A percentile compares a stretch with the other conserved stretches of the same genome.
These are phyloP conservation scores for Cocos nucifera DNA, from an alignment of 176 grass and related monocot genomes.

Conservation along the genomic window DNA sequence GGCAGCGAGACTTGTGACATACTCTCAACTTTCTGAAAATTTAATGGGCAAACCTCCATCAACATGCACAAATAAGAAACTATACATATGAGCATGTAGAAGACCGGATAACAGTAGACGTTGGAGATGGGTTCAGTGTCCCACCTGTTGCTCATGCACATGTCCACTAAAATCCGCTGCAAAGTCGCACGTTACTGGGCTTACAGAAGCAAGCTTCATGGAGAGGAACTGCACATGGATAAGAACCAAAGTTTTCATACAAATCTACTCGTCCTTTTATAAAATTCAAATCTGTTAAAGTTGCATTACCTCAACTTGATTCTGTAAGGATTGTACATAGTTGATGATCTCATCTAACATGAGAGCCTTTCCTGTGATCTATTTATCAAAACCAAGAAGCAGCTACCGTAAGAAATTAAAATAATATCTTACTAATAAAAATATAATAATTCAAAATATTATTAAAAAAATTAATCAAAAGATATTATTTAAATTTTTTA, in stretches of 20 bases:
- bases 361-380: conserved; percentile 34
- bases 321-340: conserved; percentile 46
- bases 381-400: neutral
- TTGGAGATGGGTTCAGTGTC: neutral
- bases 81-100: too few species aligned
- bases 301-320: conserved; percentile 37
- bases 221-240: conserved; percentile 32
- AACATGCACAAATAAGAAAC: neutral
- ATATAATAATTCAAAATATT: too few species aligned
- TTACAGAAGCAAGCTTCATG: conserved; percentile 34
- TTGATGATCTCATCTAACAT: conserved; percentile 50
- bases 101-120: too few species aligned
- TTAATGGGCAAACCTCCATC: neutral
- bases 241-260: neutral
- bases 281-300: neutral
- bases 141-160: neutral
- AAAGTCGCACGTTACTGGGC: conserved; percentile 13
- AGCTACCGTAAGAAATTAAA: neutral
- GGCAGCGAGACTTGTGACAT: conserved; percentile 18
- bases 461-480: too few species aligned
- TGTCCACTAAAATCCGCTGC: neutral
- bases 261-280: too few species aligned
- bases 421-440: neutral
- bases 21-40: conserved; percentile 14
- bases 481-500: too few species aligned